phyloP scores from a whole-genome alignment of 2,329 filamentous ascomycete genomes.

The Penicillium psychrosexuale region DNA sequence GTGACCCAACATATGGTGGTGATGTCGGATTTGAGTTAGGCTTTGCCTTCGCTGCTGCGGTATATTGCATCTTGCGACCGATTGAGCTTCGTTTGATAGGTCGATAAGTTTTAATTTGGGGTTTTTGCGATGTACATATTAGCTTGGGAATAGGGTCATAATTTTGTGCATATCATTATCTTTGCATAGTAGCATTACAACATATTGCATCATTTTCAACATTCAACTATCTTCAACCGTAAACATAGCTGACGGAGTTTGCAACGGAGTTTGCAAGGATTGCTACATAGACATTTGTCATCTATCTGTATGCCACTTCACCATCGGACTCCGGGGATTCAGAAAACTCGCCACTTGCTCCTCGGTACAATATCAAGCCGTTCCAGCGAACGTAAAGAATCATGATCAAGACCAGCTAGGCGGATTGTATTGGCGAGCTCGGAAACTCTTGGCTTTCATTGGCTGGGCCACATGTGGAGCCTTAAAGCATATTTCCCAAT shows the following conservation, averaged over 20 bases:
- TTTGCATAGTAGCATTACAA: background rate
- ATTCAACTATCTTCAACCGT: background rate
- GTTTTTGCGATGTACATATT: conserved; percentile 12
- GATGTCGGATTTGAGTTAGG: conserved; percentile 65
- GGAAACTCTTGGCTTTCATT: background rate
- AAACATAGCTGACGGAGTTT: background rate
- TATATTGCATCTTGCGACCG: conserved; percentile 53
- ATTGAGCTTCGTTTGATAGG: conserved; percentile 49
- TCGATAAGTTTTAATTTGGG: conserved; percentile 29
- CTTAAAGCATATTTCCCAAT: background rate
- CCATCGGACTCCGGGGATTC: background rate
- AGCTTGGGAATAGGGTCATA: background rate
- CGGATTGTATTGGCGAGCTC: background rate
- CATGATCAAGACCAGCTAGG: background rate
- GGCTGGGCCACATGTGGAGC: background rate
- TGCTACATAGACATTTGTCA: background rate
- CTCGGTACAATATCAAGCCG: background rate
- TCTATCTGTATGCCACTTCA: too few relatives aligned
- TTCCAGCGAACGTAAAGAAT: background rate
- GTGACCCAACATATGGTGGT: conserved; percentile 46
- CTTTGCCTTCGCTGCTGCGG: conserved; percentile 57
- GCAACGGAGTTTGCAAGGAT: background rate
- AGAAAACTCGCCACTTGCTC: background rate
- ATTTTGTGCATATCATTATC: too few relatives aligned
- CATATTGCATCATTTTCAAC: background rate